phyloP scores from a whole-genome alignment of 2,329 filamentous ascomycete species.

The Cladosporium sp. region DNA sequence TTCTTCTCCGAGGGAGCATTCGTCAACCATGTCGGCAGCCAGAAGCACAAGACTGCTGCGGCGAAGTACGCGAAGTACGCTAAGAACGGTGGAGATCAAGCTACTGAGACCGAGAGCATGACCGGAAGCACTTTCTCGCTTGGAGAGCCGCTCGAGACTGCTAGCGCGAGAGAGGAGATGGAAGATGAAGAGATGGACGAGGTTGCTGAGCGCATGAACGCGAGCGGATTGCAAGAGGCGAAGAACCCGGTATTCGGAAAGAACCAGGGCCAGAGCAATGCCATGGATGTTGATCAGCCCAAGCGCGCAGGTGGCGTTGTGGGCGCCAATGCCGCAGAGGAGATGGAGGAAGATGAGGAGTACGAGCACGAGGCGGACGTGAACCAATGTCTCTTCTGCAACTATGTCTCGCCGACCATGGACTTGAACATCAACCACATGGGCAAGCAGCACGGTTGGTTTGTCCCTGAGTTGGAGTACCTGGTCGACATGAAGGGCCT shows the following conservation, averaged over 20 bases:
- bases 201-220: constrained; percentile 73
- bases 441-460: constrained; percentile 90
- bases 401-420: constrained; percentile 71
- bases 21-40: constrained; percentile 84
- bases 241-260: constrained; percentile 33
- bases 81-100: constrained; percentile 49
- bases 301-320: constrained; percentile 18
- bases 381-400: constrained; percentile 81
- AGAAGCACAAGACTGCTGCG: constrained; percentile 76
- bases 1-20: constrained; percentile 97
- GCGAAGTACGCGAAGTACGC: constrained; percentile 42
- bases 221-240: constrained; percentile 45
- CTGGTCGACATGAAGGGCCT: constrained; percentile 79
- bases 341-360: constrained; percentile 33
- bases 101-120: constrained; percentile 59
- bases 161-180: constrained; percentile 46
- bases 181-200: constrained; percentile 73
- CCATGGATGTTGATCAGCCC: constrained; percentile 8
- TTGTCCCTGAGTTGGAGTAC: constrained; percentile 85
- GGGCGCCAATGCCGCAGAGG: constrained; percentile 34
- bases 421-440: constrained; percentile 82
- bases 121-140: constrained; percentile 89
- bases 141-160: constrained; percentile 67
- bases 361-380: constrained; percentile 38
- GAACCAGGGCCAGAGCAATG: constrained; percentile 13